Percentiles rank a stretch among this genome's conserved stretches.
Evolutionary conservation across 2,329 filamentous ascomycete genomes (phyloP).

Genomic region (Pseudopyrenochaeta lycopersici): DNA sequence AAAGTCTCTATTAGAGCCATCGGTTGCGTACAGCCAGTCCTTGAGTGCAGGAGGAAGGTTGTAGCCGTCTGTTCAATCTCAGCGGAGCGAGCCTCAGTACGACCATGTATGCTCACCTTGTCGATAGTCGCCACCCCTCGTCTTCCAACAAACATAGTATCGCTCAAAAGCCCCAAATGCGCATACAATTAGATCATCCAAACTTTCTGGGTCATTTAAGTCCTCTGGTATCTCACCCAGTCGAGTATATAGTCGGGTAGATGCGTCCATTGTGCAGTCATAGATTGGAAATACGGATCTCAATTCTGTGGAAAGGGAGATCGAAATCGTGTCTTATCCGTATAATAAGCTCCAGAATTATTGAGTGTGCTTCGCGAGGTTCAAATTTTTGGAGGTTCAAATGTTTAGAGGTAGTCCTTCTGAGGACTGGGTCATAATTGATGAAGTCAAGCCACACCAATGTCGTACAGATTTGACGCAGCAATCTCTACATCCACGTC

Average conservation of each 20-base stretch:
- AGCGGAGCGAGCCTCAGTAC: not conserved
- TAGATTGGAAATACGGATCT: not conserved
- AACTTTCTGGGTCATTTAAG: slow-evolving; percentile 42
- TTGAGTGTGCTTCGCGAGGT: no score
- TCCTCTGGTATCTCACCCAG: slow-evolving; percentile 44
- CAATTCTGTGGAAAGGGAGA: not conserved
- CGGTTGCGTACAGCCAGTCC: slow-evolving; percentile 46
- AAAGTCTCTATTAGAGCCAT: slow-evolving; percentile 43
- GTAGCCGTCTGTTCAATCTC: slow-evolving; percentile 38
- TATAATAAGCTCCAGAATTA: no score
- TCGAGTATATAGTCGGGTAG: slow-evolving; percentile 42
- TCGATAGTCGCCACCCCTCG: slow-evolving; percentile 41
- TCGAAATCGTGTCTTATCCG: not conserved
- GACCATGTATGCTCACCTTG: slow-evolving; percentile 38
- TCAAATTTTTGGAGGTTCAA: no score
- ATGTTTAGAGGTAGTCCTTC: no score
- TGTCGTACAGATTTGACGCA: not conserved
- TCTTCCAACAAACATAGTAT: slow-evolving; percentile 53
- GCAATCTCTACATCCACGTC: not conserved
- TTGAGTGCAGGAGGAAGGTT: slow-evolving; percentile 44
- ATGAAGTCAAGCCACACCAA: not conserved
- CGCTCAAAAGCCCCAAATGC: slow-evolving; percentile 52
- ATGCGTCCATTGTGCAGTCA: slow-evolving; percentile 33
- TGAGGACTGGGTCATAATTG: no score
- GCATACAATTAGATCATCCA: slow-evolving; percentile 49